Percentiles rank a stretch among this genome's conserved stretches.
phyloP scores from a whole-genome alignment of 306 rosid genomes.

The Pterocarpus macrocarpus region DNA sequence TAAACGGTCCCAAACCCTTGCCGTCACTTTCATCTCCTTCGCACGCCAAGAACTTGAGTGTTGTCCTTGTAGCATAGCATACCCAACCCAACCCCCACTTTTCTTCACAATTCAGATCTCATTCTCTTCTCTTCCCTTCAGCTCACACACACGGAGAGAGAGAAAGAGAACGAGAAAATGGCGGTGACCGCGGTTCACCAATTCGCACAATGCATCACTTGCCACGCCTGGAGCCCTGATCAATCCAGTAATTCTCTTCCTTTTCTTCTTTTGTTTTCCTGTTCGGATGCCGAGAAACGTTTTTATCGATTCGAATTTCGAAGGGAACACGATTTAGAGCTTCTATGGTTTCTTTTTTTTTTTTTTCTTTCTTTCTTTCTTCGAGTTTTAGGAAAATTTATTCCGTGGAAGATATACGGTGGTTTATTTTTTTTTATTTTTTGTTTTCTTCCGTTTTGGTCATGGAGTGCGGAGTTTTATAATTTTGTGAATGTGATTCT shows the following conservation, averaged over 20 bases:
- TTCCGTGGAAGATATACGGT: constrained; percentile 2
- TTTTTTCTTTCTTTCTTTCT: neutral
- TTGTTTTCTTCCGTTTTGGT: neutral
- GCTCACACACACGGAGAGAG: neutral
- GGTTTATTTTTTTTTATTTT: neutral
- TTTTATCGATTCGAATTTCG: neutral
- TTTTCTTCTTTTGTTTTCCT: neutral
- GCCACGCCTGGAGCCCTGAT: constrained; percentile 96
- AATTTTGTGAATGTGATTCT: constrained; percentile 16
- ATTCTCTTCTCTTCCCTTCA: neutral
- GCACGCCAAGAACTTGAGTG: constrained; percentile 24
- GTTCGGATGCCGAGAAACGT: constrained; percentile 43
- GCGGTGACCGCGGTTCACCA: constrained; percentile 77
- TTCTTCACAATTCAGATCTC: constrained; percentile 41
- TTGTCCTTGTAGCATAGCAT: neutral
- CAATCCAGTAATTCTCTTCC: constrained; percentile 65
- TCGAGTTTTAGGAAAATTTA: neutral
- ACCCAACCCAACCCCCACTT: neutral
- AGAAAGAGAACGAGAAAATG: constrained; percentile 51
- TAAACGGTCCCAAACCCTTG: neutral
- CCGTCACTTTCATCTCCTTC: neutral
- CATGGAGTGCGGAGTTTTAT: constrained; percentile 1
- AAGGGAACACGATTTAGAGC: neutral
- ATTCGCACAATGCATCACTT: constrained; percentile 84
- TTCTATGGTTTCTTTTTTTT: neutral